phyloP scores from a whole-genome alignment of 495 filamentous ascomycete genomes.

The Hyaloscypha hepaticicola region DNA sequence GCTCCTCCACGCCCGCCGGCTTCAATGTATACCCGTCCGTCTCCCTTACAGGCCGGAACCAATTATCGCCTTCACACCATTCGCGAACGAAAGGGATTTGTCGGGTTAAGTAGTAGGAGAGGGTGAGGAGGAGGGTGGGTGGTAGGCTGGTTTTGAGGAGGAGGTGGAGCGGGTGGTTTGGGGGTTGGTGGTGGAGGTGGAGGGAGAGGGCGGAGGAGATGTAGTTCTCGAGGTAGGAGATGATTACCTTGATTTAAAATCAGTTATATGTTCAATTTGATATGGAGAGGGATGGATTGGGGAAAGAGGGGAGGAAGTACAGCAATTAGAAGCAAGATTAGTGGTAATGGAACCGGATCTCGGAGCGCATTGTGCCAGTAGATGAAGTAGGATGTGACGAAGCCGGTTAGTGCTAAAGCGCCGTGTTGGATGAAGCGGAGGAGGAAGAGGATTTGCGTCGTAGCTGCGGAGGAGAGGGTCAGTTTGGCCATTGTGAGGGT shows the following conservation, averaged over 20 bases:
- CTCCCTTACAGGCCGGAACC: not conserved
- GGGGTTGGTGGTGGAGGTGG: not conserved
- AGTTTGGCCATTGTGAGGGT: not conserved
- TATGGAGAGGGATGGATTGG: too few relatives aligned
- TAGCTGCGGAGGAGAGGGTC: not conserved
- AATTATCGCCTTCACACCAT: slow-evolving; percentile 11
- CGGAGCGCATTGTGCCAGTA: slow-evolving; percentile 3
- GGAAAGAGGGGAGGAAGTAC: not conserved
- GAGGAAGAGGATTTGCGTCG: slow-evolving; percentile 1
- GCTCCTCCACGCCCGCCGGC: slow-evolving; percentile 4
- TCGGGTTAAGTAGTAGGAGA: not conserved
- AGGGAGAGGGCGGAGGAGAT: slow-evolving; percentile 1
- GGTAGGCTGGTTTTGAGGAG: not conserved
- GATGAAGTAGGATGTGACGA: slow-evolving; percentile 3
- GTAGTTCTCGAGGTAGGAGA: slow-evolving; percentile 4
- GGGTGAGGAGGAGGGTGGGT: not conserved
- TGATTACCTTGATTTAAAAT: not conserved
- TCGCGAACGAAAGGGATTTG: not conserved
- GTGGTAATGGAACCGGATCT: slow-evolving; percentile 2
- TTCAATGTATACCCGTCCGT: not conserved
- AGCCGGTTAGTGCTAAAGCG: not conserved
- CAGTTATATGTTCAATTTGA: too few relatives aligned
- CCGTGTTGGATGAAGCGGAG: slow-evolving; percentile 2
- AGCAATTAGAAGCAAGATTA: not conserved
- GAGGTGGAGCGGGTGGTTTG: not conserved